Base-by-base conservation (phyloP, 164 flowering plant species). In the Vitis riparia region DNA sequence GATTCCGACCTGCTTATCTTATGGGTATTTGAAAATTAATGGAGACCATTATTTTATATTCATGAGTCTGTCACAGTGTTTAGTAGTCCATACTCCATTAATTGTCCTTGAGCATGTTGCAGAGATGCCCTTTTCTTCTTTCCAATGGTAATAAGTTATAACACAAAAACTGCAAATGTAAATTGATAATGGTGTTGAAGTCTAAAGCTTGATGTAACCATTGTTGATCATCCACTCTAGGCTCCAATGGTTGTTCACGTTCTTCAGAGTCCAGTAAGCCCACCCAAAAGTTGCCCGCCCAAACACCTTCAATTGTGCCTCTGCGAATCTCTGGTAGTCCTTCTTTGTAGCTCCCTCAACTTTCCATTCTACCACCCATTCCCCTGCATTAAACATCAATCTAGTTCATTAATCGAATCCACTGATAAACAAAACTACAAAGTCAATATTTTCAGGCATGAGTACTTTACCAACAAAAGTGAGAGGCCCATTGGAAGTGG, bases 331-430 rank as follows among this genome's bases (percentile, higher is more conserved):
- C 70, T 84, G 89, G 61, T 75, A 81, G 29, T 91, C 94, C 58
- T 78, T 83, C 55, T 87, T 82, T 19, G 81, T 64, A 37, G 91
- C 92, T 30, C 76, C 82, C 3, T 44, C 58, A 1, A 89, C 86
- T 64, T 62, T 63, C 97, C 93, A 89, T 62, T 86, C 92, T 48
- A 88, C 89, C n/a, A 82, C 87, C 92, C 97, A 91, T 77, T 91
- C 93, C 66, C 97, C 92, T 89, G 79, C 73, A 68, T 51, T 9
- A 15, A 68, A 59, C 15, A 59, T 6, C 6, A 51, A 2, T 7
- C 49, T 9, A 47, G 44, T 37, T 7, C 16, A 66, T 4, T 2
- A 13, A n/a, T 16, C 37, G 30, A 12, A 51, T 19, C 14, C 17
- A 52, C 51, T n/a, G 11, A 65, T 37, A 13, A 37, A 37, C 44